phyloP scores from a whole-genome alignment of 2,329 filamentous ascomycete species.

The Fusarium concolor region DNA sequence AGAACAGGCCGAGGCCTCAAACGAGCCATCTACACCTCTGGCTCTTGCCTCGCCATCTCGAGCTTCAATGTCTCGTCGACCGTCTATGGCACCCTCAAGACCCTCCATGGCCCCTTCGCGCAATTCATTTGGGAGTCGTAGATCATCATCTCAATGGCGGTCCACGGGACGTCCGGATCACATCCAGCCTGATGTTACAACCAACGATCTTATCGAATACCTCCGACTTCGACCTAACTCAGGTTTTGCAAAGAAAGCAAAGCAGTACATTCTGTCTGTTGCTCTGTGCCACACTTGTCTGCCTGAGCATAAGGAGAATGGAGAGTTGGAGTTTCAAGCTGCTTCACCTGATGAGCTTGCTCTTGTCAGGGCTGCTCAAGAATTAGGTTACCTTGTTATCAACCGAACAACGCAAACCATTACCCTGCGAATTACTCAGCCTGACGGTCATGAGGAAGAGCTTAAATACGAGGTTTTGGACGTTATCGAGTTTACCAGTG shows the following conservation, averaged over 20 bases:
- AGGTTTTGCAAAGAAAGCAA: slow-evolving; percentile 80
- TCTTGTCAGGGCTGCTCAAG: slow-evolving; percentile 84
- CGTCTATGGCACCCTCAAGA: slow-evolving; percentile 46
- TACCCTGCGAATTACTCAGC: slow-evolving; percentile 59
- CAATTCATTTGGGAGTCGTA: slow-evolving; percentile 50
- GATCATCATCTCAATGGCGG: slow-evolving; percentile 63
- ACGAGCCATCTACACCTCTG: slow-evolving; percentile 20
- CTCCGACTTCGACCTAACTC: slow-evolving; percentile 81
- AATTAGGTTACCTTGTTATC: slow-evolving; percentile 82
- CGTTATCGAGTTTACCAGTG: slow-evolving; percentile 90
- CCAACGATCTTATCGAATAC: slow-evolving; percentile 80
- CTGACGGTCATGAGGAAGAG: slow-evolving; percentile 55
- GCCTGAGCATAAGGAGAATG: slow-evolving; percentile 77
- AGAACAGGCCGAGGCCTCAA: slow-evolving; percentile 33
- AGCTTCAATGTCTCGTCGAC: slow-evolving; percentile 35
- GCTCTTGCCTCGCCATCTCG: slow-evolving; percentile 46
- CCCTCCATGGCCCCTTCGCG: slow-evolving; percentile 46
- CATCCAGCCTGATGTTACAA: slow-evolving; percentile 69
- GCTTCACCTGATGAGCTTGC: slow-evolving; percentile 92
- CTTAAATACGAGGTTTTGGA: slow-evolving; percentile 85
- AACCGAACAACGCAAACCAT: slow-evolving; percentile 79
- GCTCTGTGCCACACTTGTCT: slow-evolving; percentile 92
- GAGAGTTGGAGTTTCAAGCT: slow-evolving; percentile 83
- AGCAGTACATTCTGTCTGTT: slow-evolving; percentile 84
- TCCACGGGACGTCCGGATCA: slow-evolving; percentile 62